Evolutionary conservation across 768 basidiomycete genomes (phyloP), one percentile per base, ranked within the genome.

Genomic region (Postia placenta): DNA sequence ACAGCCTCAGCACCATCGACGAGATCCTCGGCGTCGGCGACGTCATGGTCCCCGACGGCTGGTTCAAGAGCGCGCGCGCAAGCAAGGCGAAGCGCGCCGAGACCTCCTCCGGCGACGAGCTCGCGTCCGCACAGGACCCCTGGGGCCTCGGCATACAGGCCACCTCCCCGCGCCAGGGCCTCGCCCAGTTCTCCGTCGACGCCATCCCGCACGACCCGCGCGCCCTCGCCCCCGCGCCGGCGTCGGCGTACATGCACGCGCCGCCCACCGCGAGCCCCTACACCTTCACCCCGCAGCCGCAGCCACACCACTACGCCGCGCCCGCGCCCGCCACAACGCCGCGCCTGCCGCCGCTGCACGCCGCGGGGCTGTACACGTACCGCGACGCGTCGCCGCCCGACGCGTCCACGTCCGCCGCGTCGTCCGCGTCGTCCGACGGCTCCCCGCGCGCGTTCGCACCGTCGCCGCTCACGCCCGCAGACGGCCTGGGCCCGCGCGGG

Each of bases 41-140:
- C 63, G 67, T 82, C 17, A 64, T 65, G 38, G 83, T 89, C 15
- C 88, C 87, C 36, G 83, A 85, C 27, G 85, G 85, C 15, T 81
- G 82, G 74, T 91, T 89, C 67, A 77, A 76, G 60, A 87, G 85
- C 64, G 87, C 88, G 41, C 81, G 87, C 42, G 74, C 82, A 46
- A 80, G 77, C 54, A 87, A 86, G 45, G 65, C 63, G 59, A 60
- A 72, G 42, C 60, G 59, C 11, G 50, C 50, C 22, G 60, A 64
- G 22, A 42, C 53, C 3, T 42, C 36, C 11, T 60, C 55, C 15
- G 49, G 51, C 40, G 63, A 62, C 27, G 60, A 61, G 45, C 48
- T 53, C 51, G 42, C 52, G 23, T 36, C 45, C 36, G 27, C 44
- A 4, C 45, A 38, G 38, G 60, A 60, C 37, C 54, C 56, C 5